Evolutionary conservation across 2,329 filamentous ascomycete species (phyloP).

Genomic region (Diaporthe amygdali): DNA sequence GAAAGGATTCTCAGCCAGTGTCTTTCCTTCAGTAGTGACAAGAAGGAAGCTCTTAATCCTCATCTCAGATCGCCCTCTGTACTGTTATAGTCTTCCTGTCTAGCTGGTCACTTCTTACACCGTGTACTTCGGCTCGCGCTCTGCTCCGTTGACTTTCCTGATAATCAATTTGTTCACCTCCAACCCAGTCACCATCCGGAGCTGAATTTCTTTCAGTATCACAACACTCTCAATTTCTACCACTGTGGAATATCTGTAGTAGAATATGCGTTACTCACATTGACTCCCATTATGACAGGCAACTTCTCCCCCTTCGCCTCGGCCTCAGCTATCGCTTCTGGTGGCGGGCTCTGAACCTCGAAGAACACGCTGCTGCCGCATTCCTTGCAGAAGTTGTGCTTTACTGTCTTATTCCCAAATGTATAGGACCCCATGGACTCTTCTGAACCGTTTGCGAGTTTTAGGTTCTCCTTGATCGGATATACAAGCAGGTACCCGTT

Average conservation of each 20-base stretch:
- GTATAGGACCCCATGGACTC: neutral
- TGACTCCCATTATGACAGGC: conserved; percentile 10
- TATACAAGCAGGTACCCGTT: conserved; percentile 22
- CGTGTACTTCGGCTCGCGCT: neutral
- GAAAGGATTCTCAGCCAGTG: too few relatives aligned
- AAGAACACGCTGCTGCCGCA: conserved; percentile 22
- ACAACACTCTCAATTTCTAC: too few relatives aligned
- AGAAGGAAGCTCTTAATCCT: too few relatives aligned
- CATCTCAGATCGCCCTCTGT: too few relatives aligned
- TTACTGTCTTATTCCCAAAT: conserved; percentile 2
- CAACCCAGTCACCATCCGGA: conserved; percentile 11
- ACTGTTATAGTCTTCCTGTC: too few relatives aligned
- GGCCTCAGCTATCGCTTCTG: neutral
- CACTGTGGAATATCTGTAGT: neutral
- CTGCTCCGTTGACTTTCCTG: neutral
- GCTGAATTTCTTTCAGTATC: neutral
- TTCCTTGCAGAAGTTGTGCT: conserved; percentile 16
- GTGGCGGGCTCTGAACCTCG: neutral
- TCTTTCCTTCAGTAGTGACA: too few relatives aligned
- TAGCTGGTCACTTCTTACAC: too few relatives aligned
- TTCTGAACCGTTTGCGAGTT: neutral
- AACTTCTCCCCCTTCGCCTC: neutral
- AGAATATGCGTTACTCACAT: neutral
- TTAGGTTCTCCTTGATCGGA: conserved; percentile 8
- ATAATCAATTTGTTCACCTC: neutral